Evolutionary conservation across 257 asterid species (phyloP).

Genomic region (Leonotis leonurus): DNA sequence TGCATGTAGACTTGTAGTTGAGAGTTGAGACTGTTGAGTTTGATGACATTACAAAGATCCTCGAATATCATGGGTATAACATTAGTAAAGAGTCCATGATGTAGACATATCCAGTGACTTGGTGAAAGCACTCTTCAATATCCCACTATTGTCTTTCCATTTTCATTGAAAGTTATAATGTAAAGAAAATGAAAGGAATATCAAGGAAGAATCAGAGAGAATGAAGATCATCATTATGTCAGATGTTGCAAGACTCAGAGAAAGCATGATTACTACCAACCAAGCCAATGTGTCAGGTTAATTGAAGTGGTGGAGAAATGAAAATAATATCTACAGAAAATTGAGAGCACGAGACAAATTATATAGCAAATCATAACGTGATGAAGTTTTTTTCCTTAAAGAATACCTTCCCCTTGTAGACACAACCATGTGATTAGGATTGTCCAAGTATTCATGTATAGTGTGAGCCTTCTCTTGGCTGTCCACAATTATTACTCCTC

Average conservation of each 20-base stretch:
- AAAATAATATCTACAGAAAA: neutral
- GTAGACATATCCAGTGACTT: conserved; percentile 1
- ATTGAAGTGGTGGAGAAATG: neutral
- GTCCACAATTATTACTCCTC: conserved; percentile 42
- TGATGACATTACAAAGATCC: neutral
- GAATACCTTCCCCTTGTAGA: conserved; percentile 58
- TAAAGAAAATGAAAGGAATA: conserved; percentile 1
- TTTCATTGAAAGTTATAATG: neutral
- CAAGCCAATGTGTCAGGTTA: neutral
- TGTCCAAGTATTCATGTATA: conserved; percentile 34
- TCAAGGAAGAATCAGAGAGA: too few relatives aligned
- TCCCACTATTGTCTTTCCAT: neutral
- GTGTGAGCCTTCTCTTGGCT: conserved; percentile 26
- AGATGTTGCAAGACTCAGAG: neutral
- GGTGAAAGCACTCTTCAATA: neutral
- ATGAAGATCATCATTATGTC: conserved; percentile 3
- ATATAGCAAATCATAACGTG: neutral
- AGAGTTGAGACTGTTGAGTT: too few relatives aligned
- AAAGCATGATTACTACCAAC: neutral
- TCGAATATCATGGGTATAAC: neutral
- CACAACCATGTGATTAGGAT: conserved; percentile 38
- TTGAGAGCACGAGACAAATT: neutral
- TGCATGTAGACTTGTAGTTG: too few relatives aligned
- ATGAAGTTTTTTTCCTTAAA: neutral
- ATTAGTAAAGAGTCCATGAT: neutral